Evolutionary conservation across 371 early-diverging fungal species (phyloP).

Genomic region (Batkoa obscura): DNA sequence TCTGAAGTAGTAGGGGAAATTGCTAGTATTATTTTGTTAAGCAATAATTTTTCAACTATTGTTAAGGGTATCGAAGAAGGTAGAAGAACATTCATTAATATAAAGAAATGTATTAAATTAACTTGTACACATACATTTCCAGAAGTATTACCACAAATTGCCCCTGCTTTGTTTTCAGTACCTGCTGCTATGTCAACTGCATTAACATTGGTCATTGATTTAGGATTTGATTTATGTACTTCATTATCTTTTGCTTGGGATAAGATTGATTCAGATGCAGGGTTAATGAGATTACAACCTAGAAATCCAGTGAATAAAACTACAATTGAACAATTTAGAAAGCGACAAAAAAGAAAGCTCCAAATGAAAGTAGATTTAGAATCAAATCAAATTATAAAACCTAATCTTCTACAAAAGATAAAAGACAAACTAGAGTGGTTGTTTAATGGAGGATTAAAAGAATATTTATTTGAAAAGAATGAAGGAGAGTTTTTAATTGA

Average conservation of each 20-base stretch:
- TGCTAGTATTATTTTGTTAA: constrained; percentile 90
- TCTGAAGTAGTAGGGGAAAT: constrained; percentile 94
- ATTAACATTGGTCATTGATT: constrained; percentile 75
- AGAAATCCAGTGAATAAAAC: constrained; percentile 70
- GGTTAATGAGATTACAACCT: constrained; percentile 73
- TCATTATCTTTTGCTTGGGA: constrained; percentile 88
- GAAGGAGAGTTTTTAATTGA: constrained; percentile 74
- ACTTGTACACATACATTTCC: constrained; percentile 74
- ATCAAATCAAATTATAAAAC: constrained; percentile 22
- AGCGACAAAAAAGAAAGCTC: constrained; percentile 21
- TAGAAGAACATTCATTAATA: constrained; percentile 79
- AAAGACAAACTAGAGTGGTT: constrained; percentile 17
- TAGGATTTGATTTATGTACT: constrained; percentile 76
- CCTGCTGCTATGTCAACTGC: constrained; percentile 68
- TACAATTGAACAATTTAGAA: constrained; percentile 42
- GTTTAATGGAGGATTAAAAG: constrained; percentile 33
- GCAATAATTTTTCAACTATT: constrained; percentile 24
- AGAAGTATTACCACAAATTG: constrained; percentile 58
- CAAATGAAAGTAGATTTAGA: constrained; percentile 22
- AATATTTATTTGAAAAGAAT: constrained; percentile 29
- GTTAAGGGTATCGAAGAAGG: constrained; percentile 41
- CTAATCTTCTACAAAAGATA: constrained; percentile 13
- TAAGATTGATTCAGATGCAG: constrained; percentile 46
- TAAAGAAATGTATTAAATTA: constrained; percentile 86
- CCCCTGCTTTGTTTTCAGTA: constrained; percentile 66